Evolutionary conservation across 202 grass and related monocot genomes (phyloP).

Genomic region (Tripidium arundinaceum): DNA sequence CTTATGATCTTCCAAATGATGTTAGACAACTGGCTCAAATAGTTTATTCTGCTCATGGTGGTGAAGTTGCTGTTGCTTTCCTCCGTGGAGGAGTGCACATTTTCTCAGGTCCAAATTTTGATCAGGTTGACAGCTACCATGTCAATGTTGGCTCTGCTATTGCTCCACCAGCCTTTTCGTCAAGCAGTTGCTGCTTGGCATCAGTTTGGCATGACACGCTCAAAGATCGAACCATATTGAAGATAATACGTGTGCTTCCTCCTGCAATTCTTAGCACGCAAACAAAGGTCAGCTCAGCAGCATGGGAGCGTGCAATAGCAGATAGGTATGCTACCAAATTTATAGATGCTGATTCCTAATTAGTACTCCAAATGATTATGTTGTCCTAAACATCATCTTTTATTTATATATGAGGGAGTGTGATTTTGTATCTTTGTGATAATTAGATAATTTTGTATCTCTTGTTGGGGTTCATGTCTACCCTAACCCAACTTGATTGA

Average conservation of each 20-base stretch:
- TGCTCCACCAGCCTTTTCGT: slow-evolving; percentile 93
- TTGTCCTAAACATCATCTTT: background rate
- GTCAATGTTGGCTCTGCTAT: slow-evolving; percentile 94
- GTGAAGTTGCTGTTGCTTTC: slow-evolving; percentile 93
- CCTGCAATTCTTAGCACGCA: slow-evolving; percentile 72
- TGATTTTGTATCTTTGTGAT: slow-evolving; percentile 11
- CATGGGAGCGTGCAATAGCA: slow-evolving; percentile 89
- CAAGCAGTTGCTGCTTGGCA: slow-evolving; percentile 86
- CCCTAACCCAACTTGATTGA: too few species aligned
- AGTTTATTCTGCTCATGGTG: slow-evolving; percentile 90
- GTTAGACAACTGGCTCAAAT: slow-evolving; percentile 94
- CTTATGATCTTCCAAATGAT: slow-evolving; percentile 98
- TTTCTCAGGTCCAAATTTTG: slow-evolving; percentile 90
- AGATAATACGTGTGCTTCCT: slow-evolving; percentile 97
- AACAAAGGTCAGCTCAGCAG: slow-evolving; percentile 74
- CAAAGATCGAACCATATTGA: slow-evolving; percentile 91
- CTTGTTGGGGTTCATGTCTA: too few species aligned
- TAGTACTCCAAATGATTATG: background rate
- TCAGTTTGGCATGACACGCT: slow-evolving; percentile 97
- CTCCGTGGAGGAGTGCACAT: slow-evolving; percentile 95
- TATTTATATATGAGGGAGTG: background rate
- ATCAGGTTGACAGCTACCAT: slow-evolving; percentile 92
- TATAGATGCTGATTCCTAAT: slow-evolving; percentile 21
- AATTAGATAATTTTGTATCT: background rate
- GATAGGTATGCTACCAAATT: slow-evolving; percentile 65